Conservation (phyloP, 2,329 filamentous ascomycete genomes). For the Myotisia sp. region DNA sequence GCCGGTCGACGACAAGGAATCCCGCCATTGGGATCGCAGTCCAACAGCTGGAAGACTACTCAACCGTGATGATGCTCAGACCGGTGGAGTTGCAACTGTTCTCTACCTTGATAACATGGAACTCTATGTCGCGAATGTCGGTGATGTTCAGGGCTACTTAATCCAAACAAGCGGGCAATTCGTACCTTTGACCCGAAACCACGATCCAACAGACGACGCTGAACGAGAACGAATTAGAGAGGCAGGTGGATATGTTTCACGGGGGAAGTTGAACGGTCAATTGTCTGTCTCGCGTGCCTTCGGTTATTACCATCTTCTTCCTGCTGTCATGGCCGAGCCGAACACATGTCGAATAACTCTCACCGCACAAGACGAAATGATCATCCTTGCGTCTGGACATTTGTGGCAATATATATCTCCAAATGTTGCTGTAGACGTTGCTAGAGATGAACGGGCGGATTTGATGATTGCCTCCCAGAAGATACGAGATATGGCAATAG, state of each 20-base stretch:
- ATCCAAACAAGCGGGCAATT: slow-evolving; percentile 78
- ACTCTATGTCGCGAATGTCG: slow-evolving; percentile 86
- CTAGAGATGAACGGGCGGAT: slow-evolving; percentile 70
- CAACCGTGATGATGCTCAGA: slow-evolving; percentile 75
- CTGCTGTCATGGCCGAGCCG: slow-evolving; percentile 81
- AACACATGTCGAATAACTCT: slow-evolving; percentile 65
- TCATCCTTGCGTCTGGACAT: slow-evolving; percentile 79
- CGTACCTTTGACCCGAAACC: slow-evolving; percentile 73
- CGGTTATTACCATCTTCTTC: slow-evolving; percentile 85
- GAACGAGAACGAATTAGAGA: slow-evolving; percentile 85
- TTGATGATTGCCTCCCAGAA: slow-evolving; percentile 93
- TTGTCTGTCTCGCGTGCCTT: slow-evolving; percentile 89
- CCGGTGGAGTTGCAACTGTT: slow-evolving; percentile 82
- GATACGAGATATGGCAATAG: slow-evolving; percentile 84
- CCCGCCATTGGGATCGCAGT: slow-evolving; percentile 46
- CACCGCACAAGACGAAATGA: slow-evolving; percentile 81
- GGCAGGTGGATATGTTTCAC: slow-evolving; percentile 87
- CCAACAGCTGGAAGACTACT: slow-evolving; percentile 61
- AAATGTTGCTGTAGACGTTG: slow-evolving; percentile 82
- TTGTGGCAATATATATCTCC: slow-evolving; percentile 90
- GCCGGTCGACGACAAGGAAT: slow-evolving; percentile 58
- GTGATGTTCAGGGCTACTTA: slow-evolving; percentile 87
- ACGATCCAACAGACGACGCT: slow-evolving; percentile 73
- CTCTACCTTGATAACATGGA: slow-evolving; percentile 81
- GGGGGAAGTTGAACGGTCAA: slow-evolving; percentile 80